A percentile compares a stretch with the other conserved stretches of the same genome.
phyloP scores from a whole-genome alignment of 2,329 filamentous ascomycete genomes.

The Fusarium praegraminearum region DNA sequence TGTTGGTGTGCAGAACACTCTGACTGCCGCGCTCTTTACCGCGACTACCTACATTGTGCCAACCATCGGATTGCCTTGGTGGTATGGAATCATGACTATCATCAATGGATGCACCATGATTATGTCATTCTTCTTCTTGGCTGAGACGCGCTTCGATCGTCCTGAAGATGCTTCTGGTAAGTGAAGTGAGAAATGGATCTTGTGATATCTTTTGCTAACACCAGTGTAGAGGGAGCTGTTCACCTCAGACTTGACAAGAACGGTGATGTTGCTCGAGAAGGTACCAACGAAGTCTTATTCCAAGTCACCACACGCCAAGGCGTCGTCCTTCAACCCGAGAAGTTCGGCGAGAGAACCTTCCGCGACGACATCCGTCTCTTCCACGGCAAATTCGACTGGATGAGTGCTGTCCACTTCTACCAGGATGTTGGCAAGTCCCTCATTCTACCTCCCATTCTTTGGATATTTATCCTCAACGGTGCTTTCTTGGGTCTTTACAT shows the following conservation, averaged over 20 bases:
- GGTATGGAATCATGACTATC: constrained; percentile 20
- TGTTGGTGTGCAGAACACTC: constrained; percentile 3
- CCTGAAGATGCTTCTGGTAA: constrained; percentile 14
- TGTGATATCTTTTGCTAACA: rapidly evolving
- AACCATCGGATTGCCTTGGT: background rate
- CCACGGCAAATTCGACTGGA: background rate
- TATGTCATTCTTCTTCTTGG: constrained; percentile 2
- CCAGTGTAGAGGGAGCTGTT: background rate
- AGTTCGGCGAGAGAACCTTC: constrained; percentile 14
- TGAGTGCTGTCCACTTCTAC: background rate
- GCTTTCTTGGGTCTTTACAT: constrained; percentile 20
- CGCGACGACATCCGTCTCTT: background rate
- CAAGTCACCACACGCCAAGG: constrained; percentile 22
- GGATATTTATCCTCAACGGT: constrained; percentile 20
- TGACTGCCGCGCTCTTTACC: background rate
- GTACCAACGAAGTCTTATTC: background rate
- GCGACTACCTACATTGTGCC: constrained; percentile 14
- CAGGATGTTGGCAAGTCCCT: constrained; percentile 2
- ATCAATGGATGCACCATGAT: background rate
- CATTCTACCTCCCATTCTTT: background rate
- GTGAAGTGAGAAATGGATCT: rapidly evolving
- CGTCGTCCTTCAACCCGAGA: background rate
- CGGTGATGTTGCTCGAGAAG: background rate
- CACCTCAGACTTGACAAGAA: constrained; percentile 4
- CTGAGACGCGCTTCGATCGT: constrained; percentile 9